Conservation (phyloP, 208 protist genomes). For the Crithidia bombi region DNA sequence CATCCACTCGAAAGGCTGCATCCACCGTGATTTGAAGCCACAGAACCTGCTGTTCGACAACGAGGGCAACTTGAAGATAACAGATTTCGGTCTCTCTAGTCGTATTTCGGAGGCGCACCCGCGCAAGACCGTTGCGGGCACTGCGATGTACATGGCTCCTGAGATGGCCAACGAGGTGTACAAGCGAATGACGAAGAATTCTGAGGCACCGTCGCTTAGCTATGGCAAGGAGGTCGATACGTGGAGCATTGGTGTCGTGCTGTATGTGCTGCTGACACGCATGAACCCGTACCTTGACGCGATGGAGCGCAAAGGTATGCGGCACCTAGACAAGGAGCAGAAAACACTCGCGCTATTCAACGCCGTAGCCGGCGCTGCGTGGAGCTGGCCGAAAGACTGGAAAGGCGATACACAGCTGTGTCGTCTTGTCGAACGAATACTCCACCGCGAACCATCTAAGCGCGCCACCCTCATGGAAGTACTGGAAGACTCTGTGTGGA, state of each 20-base stretch:
- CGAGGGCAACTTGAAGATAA: conserved; percentile 91
- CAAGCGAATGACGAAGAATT: conserved; percentile 75
- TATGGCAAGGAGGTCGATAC: conserved; percentile 90
- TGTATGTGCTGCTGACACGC: conserved; percentile 86
- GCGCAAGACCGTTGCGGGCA: conserved; percentile 89
- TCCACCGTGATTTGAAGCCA: conserved; percentile 92
- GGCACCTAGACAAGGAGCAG: conserved; percentile 68
- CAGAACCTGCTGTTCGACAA: conserved; percentile 92
- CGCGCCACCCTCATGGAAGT: conserved; percentile 77
- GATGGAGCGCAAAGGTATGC: conserved; percentile 57
- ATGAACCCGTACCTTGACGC: conserved; percentile 87
- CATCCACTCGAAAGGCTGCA: conserved; percentile 87
- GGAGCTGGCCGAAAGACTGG: conserved; percentile 80
- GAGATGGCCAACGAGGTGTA: conserved; percentile 88
- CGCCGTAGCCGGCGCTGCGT: conserved; percentile 71
- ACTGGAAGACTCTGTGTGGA: conserved; percentile 82
- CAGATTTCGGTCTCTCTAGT: conserved; percentile 91
- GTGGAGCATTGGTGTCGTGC: conserved; percentile 89
- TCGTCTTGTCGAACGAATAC: conserved; percentile 67
- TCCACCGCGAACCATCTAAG: conserved; percentile 50
- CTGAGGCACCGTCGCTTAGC: conserved; percentile 54
- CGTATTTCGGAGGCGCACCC: conserved; percentile 76
- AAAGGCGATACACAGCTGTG: conserved; percentile 63
- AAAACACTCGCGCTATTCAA: conserved; percentile 78
- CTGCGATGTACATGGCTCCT: conserved; percentile 92